Conservation (phyloP, 2,329 filamentous ascomycete species). For the Chaetomium globosum region DNA sequence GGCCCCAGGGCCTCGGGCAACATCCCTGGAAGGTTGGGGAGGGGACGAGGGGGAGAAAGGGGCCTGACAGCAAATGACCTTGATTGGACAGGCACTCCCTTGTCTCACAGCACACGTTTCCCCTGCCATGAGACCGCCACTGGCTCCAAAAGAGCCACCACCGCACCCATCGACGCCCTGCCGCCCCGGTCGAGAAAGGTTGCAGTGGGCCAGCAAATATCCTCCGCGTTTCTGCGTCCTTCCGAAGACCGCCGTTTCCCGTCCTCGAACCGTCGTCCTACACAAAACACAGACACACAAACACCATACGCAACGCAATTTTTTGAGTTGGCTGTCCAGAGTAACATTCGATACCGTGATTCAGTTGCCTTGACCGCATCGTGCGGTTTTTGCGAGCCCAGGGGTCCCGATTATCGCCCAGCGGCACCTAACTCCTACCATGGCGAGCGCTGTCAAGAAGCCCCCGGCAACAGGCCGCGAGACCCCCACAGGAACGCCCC, state of each 20-base stretch:
- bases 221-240: conserved; percentile 3
- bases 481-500: conserved; percentile 47
- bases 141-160: not conserved
- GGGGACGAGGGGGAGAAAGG: conserved; percentile 13
- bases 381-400: conserved; percentile 5
- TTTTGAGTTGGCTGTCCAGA: not conserved
- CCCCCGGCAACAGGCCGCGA: conserved; percentile 53
- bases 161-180: conserved; percentile 13
- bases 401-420: not conserved
- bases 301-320: not conserved
- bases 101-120: conserved; percentile 14
- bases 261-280: not conserved
- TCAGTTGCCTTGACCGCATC: not conserved
- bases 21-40: conserved; percentile 8
- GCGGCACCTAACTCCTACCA: conserved; percentile 34
- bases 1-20: conserved; percentile 5
- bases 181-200: conserved; percentile 17
- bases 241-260: conserved; percentile 19
- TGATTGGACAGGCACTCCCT: conserved; percentile 18
- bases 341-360: not conserved
- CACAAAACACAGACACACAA: not conserved
- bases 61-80: not conserved
- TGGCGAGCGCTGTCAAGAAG: conserved; percentile 59
- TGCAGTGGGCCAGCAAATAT: conserved; percentile 26
- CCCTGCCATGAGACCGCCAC: conserved; percentile 2